These are phyloP conservation scores for Dioscorea cayenensis DNA, from an alignment of 116 monocot species.

Conservation along the genomic window DNA sequence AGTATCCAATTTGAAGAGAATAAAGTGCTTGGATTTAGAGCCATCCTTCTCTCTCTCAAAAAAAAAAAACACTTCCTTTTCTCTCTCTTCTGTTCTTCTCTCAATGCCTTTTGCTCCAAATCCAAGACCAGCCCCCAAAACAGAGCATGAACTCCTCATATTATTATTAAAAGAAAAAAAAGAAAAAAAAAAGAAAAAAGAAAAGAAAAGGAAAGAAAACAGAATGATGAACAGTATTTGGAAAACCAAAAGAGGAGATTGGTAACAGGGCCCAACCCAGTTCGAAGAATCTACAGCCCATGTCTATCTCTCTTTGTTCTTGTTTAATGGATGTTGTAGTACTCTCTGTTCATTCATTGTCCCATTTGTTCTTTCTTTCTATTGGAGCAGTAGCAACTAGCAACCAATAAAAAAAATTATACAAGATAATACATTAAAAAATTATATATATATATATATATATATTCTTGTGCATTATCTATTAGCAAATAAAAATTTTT, in stretches of 20 bases:
- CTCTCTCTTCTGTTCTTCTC: conserved; percentile 3
- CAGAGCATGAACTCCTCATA: conserved; percentile 9
- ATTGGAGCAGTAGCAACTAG: conserved; percentile 1
- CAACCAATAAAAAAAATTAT: not conserved
- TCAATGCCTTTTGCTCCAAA: conserved; percentile 22
- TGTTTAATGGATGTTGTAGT: conserved; percentile 11
- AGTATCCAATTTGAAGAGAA: conserved; percentile 64
- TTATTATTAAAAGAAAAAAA: conserved; percentile 1
- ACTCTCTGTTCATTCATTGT: not conserved
- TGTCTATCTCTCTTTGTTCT: not conserved
- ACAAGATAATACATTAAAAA: conserved; percentile 4
- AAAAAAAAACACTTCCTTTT: conserved; percentile 2
- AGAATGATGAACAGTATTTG: not conserved
- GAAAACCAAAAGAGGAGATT: not conserved
- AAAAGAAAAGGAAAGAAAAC: not conserved
- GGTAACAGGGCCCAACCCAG: not conserved
- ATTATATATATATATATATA: too few relatives aligned
- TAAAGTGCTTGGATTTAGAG: conserved; percentile 26
- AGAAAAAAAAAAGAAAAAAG: too few relatives aligned
- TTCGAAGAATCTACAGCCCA: not conserved
- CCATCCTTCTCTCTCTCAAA: conserved; percentile 2
- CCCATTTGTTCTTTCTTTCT: conserved; percentile 30
- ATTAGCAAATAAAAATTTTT: conserved; percentile 11
- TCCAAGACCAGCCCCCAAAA: conserved; percentile 22
- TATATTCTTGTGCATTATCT: too few relatives aligned